Evolutionary conservation across 164 flowering plant genomes (phyloP).

Genomic region (Piper longum): DNA sequence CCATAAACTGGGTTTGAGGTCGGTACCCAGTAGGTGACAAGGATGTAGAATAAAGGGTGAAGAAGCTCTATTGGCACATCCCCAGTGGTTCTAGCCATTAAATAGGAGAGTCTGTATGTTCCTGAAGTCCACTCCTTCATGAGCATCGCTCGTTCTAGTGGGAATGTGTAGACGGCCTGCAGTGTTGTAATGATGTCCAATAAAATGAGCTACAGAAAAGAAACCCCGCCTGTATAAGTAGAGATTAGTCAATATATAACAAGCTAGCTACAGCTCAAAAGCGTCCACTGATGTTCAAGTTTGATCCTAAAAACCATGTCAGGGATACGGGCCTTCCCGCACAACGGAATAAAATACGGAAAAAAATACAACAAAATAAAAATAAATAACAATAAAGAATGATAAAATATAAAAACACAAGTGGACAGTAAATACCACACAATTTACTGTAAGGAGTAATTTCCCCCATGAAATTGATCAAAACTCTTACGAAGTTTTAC

Average conservation of each 20-base stretch:
- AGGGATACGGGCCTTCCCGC: no score
- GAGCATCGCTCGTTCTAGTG: constrained; percentile 53
- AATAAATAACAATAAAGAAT: no score
- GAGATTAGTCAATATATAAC: background rate
- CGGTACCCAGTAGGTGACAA: constrained; percentile 62
- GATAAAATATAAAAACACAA: no score
- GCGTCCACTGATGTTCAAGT: no score
- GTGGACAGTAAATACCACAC: no score
- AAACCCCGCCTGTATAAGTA: constrained; percentile 11
- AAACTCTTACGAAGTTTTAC: no score
- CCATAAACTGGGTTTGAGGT: constrained; percentile 24
- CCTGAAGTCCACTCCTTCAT: constrained; percentile 59
- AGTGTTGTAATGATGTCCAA: constrained; percentile 13
- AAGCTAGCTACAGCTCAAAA: no score
- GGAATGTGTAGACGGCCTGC: constrained; percentile 66
- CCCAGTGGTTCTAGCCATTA: constrained; percentile 35
- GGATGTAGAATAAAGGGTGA: constrained; percentile 43
- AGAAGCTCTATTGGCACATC: constrained; percentile 77
- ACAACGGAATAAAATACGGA: no score
- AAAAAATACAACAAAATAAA: no score
- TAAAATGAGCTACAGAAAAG: constrained; percentile 3
- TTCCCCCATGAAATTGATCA: no score
- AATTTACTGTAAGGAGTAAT: no score
- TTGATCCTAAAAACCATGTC: no score
- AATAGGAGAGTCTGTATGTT: constrained; percentile 70